Conservation (phyloP, 1,139 yeast species). For the Arxiozyma slooffiae region DNA sequence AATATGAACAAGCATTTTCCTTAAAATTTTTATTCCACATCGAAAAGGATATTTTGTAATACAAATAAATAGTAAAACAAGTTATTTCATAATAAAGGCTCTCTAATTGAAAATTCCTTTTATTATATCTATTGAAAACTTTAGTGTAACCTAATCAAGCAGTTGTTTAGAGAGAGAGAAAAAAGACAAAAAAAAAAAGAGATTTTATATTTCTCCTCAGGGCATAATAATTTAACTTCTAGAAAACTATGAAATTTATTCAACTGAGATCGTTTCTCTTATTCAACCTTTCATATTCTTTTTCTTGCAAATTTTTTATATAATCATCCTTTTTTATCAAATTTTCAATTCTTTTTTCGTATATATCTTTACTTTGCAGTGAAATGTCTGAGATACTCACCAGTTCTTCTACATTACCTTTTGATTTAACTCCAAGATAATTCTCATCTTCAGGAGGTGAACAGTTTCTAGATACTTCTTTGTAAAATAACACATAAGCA, state of each 20-base stretch:
- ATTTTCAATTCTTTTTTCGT: conserved; percentile 22
- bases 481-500: conserved; percentile 81
- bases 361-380: background rate
- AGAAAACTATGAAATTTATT: background rate
- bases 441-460: background rate
- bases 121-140: background rate
- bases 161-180: background rate
- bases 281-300: background rate
- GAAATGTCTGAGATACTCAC: background rate
- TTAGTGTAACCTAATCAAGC: background rate
- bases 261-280: background rate
- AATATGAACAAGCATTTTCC: background rate
- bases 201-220: background rate
- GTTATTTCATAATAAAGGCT: conserved; percentile 12
- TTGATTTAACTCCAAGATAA: background rate
- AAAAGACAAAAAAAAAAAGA: no score
- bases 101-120: conserved; percentile 14
- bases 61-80: background rate
- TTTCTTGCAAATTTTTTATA: conserved; percentile 5
- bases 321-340: conserved; percentile 20
- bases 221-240: background rate
- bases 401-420: background rate
- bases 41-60: no score
- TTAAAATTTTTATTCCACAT: no score
- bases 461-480: conserved; percentile 24